phyloP scores from a whole-genome alignment of 2,329 filamentous ascomycete genomes.

The Aspergillus cejpii region DNA sequence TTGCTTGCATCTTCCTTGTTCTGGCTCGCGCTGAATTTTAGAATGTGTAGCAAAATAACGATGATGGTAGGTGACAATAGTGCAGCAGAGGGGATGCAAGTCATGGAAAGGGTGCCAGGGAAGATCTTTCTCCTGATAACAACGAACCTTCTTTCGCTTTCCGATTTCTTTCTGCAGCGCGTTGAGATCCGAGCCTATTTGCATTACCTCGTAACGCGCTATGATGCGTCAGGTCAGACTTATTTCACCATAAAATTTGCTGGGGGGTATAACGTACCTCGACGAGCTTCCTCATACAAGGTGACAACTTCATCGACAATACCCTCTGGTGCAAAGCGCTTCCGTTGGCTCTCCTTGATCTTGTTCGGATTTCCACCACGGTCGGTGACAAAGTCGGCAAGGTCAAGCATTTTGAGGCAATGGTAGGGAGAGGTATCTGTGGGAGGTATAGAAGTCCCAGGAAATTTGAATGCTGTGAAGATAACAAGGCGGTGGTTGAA shows the following conservation, averaged over 20 bases:
- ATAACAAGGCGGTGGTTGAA: too few species aligned
- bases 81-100: too few species aligned
- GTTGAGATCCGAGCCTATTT: constrained; percentile 81
- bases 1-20: constrained; percentile 82
- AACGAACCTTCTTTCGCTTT: constrained; percentile 71
- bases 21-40: constrained; percentile 34
- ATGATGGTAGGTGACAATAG: too few species aligned
- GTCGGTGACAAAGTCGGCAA: constrained; percentile 72
- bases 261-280: constrained; percentile 47
- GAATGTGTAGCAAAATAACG: too few species aligned
- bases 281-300: constrained; percentile 77
- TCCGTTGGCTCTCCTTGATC: constrained; percentile 85
- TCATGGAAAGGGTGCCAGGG: too few species aligned
- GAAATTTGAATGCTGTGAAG: too few species aligned
- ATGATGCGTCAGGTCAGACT: constrained; percentile 7
- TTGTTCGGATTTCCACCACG: constrained; percentile 85
- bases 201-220: constrained; percentile 70
- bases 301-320: constrained; percentile 85
- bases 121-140: not conserved
- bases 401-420: constrained; percentile 65
- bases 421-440: too few species aligned
- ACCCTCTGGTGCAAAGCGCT: constrained; percentile 71
- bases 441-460: too few species aligned
- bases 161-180: constrained; percentile 84
- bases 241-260: not conserved